Conservation (phyloP, 768 basidiomycete genomes). For the Amanita subjunquillea region DNA sequence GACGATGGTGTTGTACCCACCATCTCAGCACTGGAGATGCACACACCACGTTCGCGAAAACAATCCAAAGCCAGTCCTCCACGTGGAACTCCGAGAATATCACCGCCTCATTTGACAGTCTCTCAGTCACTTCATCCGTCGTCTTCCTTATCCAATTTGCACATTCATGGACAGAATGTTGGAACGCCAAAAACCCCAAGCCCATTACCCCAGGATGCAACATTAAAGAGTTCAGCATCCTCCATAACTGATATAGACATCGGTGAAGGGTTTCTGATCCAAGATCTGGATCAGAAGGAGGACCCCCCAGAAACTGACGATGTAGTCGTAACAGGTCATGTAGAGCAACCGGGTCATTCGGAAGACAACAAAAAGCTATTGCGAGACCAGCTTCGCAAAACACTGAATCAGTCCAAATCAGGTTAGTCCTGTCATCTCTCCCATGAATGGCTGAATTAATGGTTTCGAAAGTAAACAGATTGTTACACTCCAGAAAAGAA, state of each 20-base stretch:
- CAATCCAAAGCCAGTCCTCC: constrained; percentile 1
- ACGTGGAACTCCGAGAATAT: constrained; percentile 13
- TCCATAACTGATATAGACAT: constrained; percentile 61
- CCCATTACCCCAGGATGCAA: constrained; percentile 12
- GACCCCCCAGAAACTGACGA: constrained; percentile 47
- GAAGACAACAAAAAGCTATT: constrained; percentile 55
- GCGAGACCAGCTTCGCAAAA: constrained; percentile 63
- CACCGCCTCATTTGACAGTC: constrained; percentile 45
- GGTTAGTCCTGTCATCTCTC: constrained; percentile 24
- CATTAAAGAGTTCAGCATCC: constrained; percentile 55
- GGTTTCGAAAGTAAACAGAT: constrained; percentile 1
- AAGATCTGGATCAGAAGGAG: constrained; percentile 57
- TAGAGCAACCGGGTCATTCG: constrained; percentile 29
- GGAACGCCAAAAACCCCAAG: constrained; percentile 21
- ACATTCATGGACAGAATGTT: constrained; percentile 40
- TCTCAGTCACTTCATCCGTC: constrained; percentile 40
- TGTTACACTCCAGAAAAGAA: constrained; percentile 16
- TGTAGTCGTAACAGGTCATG: constrained; percentile 32
- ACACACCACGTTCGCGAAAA: constrained; percentile 6
- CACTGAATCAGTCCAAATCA: constrained; percentile 41
- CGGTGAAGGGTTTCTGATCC: constrained; percentile 59
- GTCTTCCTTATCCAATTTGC: constrained; percentile 46
- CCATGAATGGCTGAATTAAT: background rate
- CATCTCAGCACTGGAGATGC: background rate
- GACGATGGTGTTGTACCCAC: too few species aligned